Conservation (phyloP, 305 asterid species). For the Coffea humblotiana region DNA sequence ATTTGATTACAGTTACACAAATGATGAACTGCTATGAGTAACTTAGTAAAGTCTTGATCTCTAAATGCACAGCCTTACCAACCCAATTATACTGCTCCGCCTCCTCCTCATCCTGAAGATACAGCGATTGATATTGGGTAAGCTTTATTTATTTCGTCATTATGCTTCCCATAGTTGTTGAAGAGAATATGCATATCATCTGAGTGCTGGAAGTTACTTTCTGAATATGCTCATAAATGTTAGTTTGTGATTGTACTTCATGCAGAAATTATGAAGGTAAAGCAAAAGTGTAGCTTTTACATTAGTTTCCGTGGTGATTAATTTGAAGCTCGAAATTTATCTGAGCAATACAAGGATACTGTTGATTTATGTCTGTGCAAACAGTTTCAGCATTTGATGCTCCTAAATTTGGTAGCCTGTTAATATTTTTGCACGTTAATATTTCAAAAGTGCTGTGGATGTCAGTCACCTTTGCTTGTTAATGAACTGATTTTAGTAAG, state of each 20-base stretch:
- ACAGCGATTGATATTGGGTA: constrained; percentile 45
- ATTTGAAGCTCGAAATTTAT: not conserved
- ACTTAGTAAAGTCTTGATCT: not conserved
- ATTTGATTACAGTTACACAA: not conserved
- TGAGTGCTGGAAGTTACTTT: not conserved
- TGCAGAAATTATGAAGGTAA: constrained; percentile 1
- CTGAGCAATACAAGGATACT: not conserved
- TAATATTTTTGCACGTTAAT: not conserved
- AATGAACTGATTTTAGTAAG: not conserved
- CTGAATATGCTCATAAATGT: not conserved
- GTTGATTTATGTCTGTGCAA: not conserved
- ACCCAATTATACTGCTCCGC: constrained; percentile 55
- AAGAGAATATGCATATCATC: not conserved
- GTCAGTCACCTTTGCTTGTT: not conserved
- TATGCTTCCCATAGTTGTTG: not conserved
- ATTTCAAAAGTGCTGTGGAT: too few species aligned
- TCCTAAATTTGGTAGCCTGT: not conserved
- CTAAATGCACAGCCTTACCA: constrained; percentile 41
- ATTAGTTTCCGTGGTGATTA: not conserved
- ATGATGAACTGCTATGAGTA: constrained; percentile 8
- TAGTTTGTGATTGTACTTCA: not conserved
- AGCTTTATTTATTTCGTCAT: not conserved
- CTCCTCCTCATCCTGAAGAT: constrained; percentile 36
- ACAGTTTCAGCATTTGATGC: not conserved
- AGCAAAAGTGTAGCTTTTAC: not conserved